Conservation (phyloP, 441 rosid species). For the Melastoma candidum region DNA sequence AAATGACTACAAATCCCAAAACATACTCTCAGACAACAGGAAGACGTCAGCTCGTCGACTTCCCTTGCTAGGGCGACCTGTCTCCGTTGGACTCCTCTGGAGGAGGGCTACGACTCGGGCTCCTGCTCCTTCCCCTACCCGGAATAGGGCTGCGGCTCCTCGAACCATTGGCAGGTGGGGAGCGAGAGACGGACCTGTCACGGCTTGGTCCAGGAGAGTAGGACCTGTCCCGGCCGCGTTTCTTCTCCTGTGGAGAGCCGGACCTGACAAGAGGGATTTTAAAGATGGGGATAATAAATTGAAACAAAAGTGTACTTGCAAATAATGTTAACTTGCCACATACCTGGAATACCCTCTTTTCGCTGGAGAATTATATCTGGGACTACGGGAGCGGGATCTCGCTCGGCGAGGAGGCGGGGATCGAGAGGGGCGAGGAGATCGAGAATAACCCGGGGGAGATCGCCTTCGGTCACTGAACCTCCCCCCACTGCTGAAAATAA, state of each 20-base stretch:
- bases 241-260: conserved; percentile 56
- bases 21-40: too few species aligned
- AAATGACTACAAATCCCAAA: too few species aligned
- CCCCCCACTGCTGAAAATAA: conserved; percentile 21
- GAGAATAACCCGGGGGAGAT: conserved; percentile 51
- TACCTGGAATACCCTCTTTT: conserved; percentile 61
- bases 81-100: conserved; percentile 37
- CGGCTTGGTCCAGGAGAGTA: conserved; percentile 18
- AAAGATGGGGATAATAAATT: neutral
- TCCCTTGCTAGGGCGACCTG: conserved; percentile 59
- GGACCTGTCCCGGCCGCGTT: conserved; percentile 26
- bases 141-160: conserved; percentile 64
- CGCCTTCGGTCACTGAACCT: conserved; percentile 54
- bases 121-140: conserved; percentile 23
- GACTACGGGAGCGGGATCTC: conserved; percentile 71
- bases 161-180: conserved; percentile 42
- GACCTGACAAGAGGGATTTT: conserved; percentile 26
- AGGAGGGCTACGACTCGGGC: conserved; percentile 27
- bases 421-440: conserved; percentile 39
- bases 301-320: neutral
- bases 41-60: conserved; percentile 11
- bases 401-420: conserved; percentile 67
- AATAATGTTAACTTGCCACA: neutral
- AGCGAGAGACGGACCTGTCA: conserved; percentile 63
- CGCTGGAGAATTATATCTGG: conserved; percentile 46